Conservation (phyloP, 2,329 filamentous ascomycete genomes). For the Fusarium proliferatum region DNA sequence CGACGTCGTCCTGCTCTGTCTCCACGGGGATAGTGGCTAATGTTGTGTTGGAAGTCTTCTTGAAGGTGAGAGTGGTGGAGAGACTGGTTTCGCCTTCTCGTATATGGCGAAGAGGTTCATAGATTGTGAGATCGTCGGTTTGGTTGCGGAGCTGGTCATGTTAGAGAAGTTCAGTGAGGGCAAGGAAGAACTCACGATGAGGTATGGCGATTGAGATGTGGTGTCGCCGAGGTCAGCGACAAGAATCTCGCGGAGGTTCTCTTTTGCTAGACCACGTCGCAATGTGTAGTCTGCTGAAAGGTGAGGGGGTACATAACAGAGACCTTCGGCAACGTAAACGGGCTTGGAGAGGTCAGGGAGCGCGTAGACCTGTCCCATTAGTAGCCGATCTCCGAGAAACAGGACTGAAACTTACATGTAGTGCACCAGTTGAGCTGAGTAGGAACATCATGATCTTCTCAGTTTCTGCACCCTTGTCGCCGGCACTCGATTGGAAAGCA, state of each 20-base stretch:
- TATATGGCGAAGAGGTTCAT: constrained; percentile 77
- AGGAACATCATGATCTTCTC: constrained; percentile 77
- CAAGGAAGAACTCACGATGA: constrained; percentile 72
- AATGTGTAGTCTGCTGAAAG: constrained; percentile 77
- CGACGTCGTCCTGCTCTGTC: constrained; percentile 62
- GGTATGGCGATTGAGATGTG: constrained; percentile 76
- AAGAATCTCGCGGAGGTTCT: constrained; percentile 80
- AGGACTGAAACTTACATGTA: constrained; percentile 69
- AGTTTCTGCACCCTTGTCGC: constrained; percentile 53
- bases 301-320: constrained; percentile 81
- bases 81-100: constrained; percentile 55
- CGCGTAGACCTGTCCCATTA: constrained; percentile 72
- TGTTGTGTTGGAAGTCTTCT: constrained; percentile 77
- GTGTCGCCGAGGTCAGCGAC: constrained; percentile 87
- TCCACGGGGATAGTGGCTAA: constrained; percentile 69
- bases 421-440: constrained; percentile 77
- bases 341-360: constrained; percentile 78
- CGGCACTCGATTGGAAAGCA: constrained; percentile 59
- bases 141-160: constrained; percentile 74
- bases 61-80: constrained; percentile 74
- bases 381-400: neutral
- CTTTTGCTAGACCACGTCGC: constrained; percentile 77
- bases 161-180: neutral
- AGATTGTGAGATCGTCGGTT: constrained; percentile 86
- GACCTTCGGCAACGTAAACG: constrained; percentile 78